These are phyloP conservation scores for Sarocladium brachiariae DNA, from an alignment of 2,329 filamentous ascomycete genomes.

Conservation along the genomic window DNA sequence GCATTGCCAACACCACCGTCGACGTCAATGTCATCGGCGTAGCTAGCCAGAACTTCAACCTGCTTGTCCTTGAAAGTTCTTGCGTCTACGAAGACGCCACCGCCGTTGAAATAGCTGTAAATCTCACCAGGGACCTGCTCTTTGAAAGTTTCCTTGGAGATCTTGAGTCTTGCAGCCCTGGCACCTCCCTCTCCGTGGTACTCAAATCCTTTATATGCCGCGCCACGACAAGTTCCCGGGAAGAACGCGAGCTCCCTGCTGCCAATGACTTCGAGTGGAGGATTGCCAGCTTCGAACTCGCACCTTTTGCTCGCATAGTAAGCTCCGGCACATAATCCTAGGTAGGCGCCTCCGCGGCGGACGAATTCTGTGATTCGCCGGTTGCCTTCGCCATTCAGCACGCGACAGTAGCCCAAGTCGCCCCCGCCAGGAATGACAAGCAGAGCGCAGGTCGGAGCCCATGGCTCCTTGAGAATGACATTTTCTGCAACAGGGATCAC, in stretches of 20 bases:
- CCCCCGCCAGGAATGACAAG: conserved; percentile 90
- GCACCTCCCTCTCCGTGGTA: conserved; percentile 86
- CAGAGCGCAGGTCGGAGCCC: conserved; percentile 78
- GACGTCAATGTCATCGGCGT: conserved; percentile 66
- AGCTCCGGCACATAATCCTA: conserved; percentile 90
- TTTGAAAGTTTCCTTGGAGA: conserved; percentile 53
- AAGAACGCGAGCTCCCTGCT: conserved; percentile 82
- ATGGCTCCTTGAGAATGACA: conserved; percentile 83
- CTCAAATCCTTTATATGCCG: conserved; percentile 82
- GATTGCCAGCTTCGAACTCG: conserved; percentile 85
- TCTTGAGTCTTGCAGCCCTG: conserved; percentile 59
- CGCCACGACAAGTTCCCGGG: conserved; percentile 75
- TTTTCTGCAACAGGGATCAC: conserved; percentile 78
- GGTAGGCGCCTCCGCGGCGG: conserved; percentile 73
- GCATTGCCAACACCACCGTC: conserved; percentile 67
- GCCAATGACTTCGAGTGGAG: conserved; percentile 74
- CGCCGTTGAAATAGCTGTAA: conserved; percentile 85
- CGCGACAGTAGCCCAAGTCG: conserved; percentile 86
- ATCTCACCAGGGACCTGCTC: conserved; percentile 56
- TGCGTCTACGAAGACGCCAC: conserved; percentile 84
- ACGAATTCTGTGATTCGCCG: conserved; percentile 78
- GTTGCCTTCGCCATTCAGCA: conserved; percentile 83
- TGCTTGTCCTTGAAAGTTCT: conserved; percentile 52
- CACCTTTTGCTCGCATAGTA: conserved; percentile 80
- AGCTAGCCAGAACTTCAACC: conserved; percentile 77